Evolutionary conservation across 352 stramenopile species (phyloP), one percentile per base, ranked within the genome.

Genomic region (Pythium scleroteichum): DNA sequence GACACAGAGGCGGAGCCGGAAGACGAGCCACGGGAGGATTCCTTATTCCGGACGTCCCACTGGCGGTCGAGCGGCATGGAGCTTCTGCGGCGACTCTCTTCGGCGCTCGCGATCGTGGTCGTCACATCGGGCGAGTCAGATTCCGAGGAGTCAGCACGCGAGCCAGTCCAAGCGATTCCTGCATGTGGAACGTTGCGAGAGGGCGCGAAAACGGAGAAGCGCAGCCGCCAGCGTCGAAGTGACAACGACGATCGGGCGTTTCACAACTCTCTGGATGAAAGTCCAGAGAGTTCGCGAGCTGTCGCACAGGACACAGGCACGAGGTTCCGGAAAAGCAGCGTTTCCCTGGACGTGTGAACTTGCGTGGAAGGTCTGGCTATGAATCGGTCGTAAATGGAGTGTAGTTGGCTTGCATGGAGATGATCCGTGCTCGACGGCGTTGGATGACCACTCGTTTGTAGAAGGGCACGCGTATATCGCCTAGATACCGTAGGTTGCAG

Each of bases 1-100:
- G 48, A 40, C 27, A 35, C 16, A 63, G 45, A 63, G 38, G 52
- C 45, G 22, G 48, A 55, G 24, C 33, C 55, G 20, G 55, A 63
- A 64, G 56, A 57, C 56, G 56, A 64, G 56, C 56, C 56, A 38
- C 13, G 49, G 49, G 41, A 45, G 39, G 52, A 59, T 59, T 50
- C 52, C 38, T 42, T 24, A 22, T 50, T 40, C 4, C 2, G 2
- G 14, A 22, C 24, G 19, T 40, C 52, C 52, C 27, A 45, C 14
- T 13, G 39, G 10, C 39, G 10, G 45, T 32, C 19, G 29, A 40
- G 41, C 23, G 52, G 39, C 24, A 53, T 64, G 27, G 49, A 53
- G 58, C 40, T 52, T 23, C 29, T 58, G 39, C 58, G 32, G 16
- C 40, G 49, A 19, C 17, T 64, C 8, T 52, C 46, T 23, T 45